Conservation (phyloP, 2,329 filamentous ascomycete species). For the Exophiala dermatitidis region DNA sequence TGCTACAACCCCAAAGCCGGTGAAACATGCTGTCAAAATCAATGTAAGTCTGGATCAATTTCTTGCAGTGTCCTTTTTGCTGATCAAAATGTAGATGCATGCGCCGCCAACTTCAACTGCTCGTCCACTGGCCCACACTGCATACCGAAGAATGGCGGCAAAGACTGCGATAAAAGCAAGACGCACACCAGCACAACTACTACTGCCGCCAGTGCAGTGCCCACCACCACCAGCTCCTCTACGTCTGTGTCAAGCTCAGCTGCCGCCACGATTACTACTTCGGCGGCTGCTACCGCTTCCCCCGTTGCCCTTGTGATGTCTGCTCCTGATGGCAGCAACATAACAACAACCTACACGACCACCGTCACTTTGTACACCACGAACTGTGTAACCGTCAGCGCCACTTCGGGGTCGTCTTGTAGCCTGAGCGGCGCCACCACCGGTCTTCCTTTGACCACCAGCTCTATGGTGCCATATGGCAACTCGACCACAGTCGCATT, state of each 20-base stretch:
- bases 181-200: not conserved
- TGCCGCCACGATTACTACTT: slow-evolving; percentile 4
- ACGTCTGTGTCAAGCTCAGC: not conserved
- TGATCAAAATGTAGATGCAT: slow-evolving; percentile 11
- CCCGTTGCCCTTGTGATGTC: not conserved
- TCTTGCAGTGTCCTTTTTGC: not conserved
- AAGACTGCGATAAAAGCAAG: not conserved
- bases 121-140: slow-evolving; percentile 9
- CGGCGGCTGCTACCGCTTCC: not conserved
- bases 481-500: slow-evolving; percentile 18
- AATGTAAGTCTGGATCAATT: slow-evolving; percentile 16
- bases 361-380: slow-evolving; percentile 20
- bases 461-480: slow-evolving; percentile 11
- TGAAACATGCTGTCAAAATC: slow-evolving; percentile 24
- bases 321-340: not conserved
- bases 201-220: not conserved
- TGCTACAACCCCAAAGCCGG: slow-evolving; percentile 26
- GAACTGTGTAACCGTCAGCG: slow-evolving; percentile 15
- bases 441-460: slow-evolving; percentile 14
- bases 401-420: slow-evolving; percentile 6
- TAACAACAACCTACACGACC: slow-evolving; percentile 4
- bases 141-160: slow-evolving; percentile 3
- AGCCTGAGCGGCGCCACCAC: slow-evolving; percentile 12
- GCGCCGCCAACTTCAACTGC: slow-evolving; percentile 11
- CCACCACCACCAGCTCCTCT: not conserved